Base-by-base conservation (phyloP, 1,139 yeast genomes). In the Suhomyces kunorum region DNA sequence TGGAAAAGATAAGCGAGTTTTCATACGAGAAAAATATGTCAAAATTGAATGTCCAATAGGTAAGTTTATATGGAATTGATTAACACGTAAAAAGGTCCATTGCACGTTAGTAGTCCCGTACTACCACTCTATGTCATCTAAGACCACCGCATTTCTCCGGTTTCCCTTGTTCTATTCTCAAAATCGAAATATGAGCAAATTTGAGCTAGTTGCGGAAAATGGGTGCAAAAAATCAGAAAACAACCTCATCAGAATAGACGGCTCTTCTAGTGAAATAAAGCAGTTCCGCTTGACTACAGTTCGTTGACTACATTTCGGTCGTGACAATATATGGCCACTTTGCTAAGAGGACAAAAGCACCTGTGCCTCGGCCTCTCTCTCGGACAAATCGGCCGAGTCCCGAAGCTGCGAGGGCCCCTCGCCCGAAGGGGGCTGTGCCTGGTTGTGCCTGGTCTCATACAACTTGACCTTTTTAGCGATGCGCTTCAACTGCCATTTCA, bases 401-500 rank as follows among this genome's bases (percentile, higher is more conserved):
- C 32, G 24, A 18, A 24, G 11, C 14, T 14, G 25, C 16, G 34
- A 32, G n/a, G 28, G 12, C 5, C 25, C 28, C 8, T 29, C 28
- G 11, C 20, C 26, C 5, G 24, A 12, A 8, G 38, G 29, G 12
- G 13, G 26, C n/a, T n/a, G 19, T 20, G 28, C 35, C 19, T 43
- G 50, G 31, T 38, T 42, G 30, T 40, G 40, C 31, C 50, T 48
- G 3, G 46, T 44, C 39, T 50, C 49, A 32, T 47, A 50, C 30
- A 50, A 39, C 29, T 43, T 46, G n/a, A 51, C 51, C 40, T 48
- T 49, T 40, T 58, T 59, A 16, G 46, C 48, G 11, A 59, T 56
- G 24, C 63, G 46, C 32, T 47, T 46, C 31, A 48, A 40, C 37
- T 58, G 64, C 64, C 63, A 59, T 15, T 47, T 45, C 16, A 55